phyloP scores from a whole-genome alignment of 1,284 basidiomycete genomes.

The Phellopilus nigrolimitatus region DNA sequence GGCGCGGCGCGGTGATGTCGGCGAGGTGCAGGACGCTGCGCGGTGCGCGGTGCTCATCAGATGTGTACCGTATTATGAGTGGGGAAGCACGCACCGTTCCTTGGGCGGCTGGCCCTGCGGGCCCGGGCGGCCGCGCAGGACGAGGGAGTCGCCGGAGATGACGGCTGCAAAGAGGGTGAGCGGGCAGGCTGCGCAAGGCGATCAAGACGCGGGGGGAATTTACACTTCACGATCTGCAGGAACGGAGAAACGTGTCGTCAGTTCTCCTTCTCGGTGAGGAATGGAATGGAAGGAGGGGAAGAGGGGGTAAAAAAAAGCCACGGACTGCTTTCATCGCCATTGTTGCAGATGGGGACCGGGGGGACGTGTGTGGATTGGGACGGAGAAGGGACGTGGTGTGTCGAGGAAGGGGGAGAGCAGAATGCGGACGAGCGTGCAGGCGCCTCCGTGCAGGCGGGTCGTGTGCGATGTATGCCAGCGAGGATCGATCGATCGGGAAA shows the following conservation, averaged over 20 bases:
- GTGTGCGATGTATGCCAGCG: neutral
- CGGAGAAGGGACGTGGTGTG: neutral
- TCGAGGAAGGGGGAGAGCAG: neutral
- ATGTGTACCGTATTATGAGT: conserved; percentile 2
- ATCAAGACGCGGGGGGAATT: conserved; percentile 19
- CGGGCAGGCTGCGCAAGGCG: neutral
- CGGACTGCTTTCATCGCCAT: conserved; percentile 72
- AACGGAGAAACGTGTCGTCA: conserved; percentile 21
- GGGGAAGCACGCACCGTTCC: conserved; percentile 58
- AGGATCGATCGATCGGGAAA: neutral
- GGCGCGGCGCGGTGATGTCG: conserved; percentile 75
- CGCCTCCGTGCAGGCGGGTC: too few species aligned
- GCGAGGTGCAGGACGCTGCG: conserved; percentile 82
- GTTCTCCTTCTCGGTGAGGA: neutral
- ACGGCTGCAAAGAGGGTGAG: conserved; percentile 76
- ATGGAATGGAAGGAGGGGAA: neutral
- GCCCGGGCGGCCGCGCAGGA: conserved; percentile 72
- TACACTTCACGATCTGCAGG: conserved; percentile 70
- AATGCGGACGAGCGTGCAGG: neutral
- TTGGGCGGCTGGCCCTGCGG: conserved; percentile 82
- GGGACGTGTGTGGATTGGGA: neutral
- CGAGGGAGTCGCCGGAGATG: conserved; percentile 83
- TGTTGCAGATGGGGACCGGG: conserved; percentile 3
- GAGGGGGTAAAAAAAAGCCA: conserved; percentile 16
- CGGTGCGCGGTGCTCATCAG: neutral